A percentile compares a stretch with the other conserved stretches of the same genome.
Conservation (phyloP, 768 basidiomycete species). For the Fomitopsis serialis region DNA sequence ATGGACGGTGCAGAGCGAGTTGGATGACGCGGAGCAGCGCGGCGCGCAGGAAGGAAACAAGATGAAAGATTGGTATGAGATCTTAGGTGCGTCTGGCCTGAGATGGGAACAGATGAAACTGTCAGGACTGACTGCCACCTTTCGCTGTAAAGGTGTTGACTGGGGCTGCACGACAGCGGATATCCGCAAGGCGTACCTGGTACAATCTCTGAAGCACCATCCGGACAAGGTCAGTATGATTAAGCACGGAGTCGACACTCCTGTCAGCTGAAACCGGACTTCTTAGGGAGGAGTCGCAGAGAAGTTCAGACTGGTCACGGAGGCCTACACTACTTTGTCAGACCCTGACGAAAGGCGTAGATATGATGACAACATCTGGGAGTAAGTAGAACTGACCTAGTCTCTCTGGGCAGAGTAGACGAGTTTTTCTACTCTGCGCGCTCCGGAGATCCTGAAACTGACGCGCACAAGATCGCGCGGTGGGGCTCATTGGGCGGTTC, state of each 20-base stretch:
- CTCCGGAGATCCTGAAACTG: too few relatives aligned
- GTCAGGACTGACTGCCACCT: too few relatives aligned
- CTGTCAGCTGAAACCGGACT: background rate
- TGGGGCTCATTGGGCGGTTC: too few relatives aligned
- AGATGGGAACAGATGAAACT: too few relatives aligned
- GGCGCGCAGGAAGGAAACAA: slow-evolving; percentile 74
- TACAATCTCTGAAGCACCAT: slow-evolving; percentile 3
- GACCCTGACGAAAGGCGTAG: slow-evolving; percentile 62
- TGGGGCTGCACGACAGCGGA: slow-evolving; percentile 58
- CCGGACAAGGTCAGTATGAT: slow-evolving; percentile 60
- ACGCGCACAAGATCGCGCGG: too few relatives aligned
- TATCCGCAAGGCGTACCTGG: slow-evolving; percentile 57
- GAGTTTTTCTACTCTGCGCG: too few relatives aligned
- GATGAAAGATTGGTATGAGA: slow-evolving; percentile 82
- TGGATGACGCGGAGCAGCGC: slow-evolving; percentile 60
- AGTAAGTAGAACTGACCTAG: too few relatives aligned
- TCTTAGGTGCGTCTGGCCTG: slow-evolving; percentile 34
- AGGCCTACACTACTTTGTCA: slow-evolving; percentile 74
- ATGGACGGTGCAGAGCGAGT: slow-evolving; percentile 53
- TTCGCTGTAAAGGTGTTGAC: slow-evolving; percentile 28
- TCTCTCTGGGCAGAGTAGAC: too few relatives aligned
- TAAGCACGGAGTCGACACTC: background rate
- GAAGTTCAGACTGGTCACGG: slow-evolving; percentile 83
- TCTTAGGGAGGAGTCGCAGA: slow-evolving; percentile 75
- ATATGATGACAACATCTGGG: too few relatives aligned